Evolutionary conservation across 768 basidiomycete genomes (phyloP).

Genomic region (Chalciporus pseudorubinellus): DNA sequence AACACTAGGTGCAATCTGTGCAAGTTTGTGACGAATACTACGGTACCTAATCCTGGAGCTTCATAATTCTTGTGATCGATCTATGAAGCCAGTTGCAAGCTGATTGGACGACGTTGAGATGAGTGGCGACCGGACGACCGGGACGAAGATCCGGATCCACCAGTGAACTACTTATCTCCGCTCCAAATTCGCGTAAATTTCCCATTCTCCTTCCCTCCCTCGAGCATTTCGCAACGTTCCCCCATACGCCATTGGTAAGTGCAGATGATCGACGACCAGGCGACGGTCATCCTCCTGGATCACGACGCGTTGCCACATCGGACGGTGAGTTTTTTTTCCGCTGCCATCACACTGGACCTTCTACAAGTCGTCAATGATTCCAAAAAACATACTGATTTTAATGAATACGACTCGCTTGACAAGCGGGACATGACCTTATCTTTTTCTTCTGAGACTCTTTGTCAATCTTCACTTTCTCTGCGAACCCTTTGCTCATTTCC

Average conservation of each 20-base stretch:
- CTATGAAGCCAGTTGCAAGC: too few relatives aligned
- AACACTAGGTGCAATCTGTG: too few relatives aligned
- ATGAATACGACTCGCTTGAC: slow-evolving; percentile 31
- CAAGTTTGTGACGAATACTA: too few relatives aligned
- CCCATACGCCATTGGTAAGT: not conserved
- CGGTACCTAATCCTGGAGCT: too few relatives aligned
- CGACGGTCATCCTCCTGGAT: not conserved
- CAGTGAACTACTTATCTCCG: not conserved
- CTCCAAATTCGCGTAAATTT: not conserved
- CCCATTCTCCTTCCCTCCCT: not conserved
- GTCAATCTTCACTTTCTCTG: not conserved
- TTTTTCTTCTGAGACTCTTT: slow-evolving; percentile 8
- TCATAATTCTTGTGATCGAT: too few relatives aligned
- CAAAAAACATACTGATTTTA: slow-evolving; percentile 30
- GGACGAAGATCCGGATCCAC: not conserved
- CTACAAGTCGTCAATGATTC: slow-evolving; percentile 19
- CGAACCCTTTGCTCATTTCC: not conserved
- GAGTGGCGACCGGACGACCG: not conserved
- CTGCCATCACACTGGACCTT: not conserved
- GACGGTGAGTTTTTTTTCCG: not conserved
- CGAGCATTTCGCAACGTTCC: not conserved
- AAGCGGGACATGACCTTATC: slow-evolving; percentile 16
- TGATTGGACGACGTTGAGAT: not conserved
- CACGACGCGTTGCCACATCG: not conserved
- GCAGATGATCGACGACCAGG: too few relatives aligned